Conservation (phyloP, 2,329 filamentous ascomycete genomes). For the Fusarium lateritium region DNA sequence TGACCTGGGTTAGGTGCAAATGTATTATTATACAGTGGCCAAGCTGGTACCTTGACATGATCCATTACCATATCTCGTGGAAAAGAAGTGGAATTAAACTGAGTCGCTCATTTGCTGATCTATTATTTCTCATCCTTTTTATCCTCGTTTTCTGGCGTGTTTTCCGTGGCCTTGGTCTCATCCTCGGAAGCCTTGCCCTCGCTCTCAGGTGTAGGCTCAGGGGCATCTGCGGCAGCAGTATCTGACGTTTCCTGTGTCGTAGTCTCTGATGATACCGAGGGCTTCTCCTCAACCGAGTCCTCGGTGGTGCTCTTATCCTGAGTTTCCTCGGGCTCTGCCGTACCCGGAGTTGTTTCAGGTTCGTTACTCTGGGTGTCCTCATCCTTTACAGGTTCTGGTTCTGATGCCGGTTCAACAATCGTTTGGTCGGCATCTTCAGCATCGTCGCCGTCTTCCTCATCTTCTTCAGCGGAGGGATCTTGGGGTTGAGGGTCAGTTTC, state of each 20-base stretch:
- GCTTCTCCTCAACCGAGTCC: slow-evolving; percentile 4
- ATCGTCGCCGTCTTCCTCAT: slow-evolving; percentile 22
- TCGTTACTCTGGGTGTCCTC: slow-evolving; percentile 17
- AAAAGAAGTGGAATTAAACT: slow-evolving; percentile 21
- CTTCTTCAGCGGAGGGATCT: slow-evolving; percentile 17
- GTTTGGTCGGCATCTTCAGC: slow-evolving; percentile 46
- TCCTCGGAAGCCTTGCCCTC: slow-evolving; percentile 26
- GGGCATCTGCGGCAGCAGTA: background rate
- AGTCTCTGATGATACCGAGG: slow-evolving; percentile 12
- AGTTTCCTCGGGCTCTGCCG: slow-evolving; percentile 35
- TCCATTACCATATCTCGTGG: slow-evolving; percentile 10
- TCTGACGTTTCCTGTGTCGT: slow-evolving; percentile 11
- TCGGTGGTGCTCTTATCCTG: slow-evolving; percentile 40
- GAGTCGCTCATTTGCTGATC: slow-evolving; percentile 7
- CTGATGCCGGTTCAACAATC: slow-evolving; percentile 41
- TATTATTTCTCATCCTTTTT: slow-evolving; percentile 34
- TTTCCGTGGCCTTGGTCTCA: slow-evolving; percentile 5
- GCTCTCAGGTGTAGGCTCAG: slow-evolving; percentile 17
- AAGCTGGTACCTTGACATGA: slow-evolving; percentile 2
- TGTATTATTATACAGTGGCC: slow-evolving; percentile 30
- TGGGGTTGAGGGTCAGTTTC: slow-evolving; percentile 24
- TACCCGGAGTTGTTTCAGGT: slow-evolving; percentile 19
- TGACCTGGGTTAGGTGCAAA: slow-evolving; percentile 2
- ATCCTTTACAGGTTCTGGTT: slow-evolving; percentile 37
- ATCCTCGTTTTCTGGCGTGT: slow-evolving; percentile 16